Percentiles rank a stretch among this genome's conserved stretches.
Conservation (phyloP, 2,329 filamentous ascomycete genomes). For the Rhexocercosporidium sp. region DNA sequence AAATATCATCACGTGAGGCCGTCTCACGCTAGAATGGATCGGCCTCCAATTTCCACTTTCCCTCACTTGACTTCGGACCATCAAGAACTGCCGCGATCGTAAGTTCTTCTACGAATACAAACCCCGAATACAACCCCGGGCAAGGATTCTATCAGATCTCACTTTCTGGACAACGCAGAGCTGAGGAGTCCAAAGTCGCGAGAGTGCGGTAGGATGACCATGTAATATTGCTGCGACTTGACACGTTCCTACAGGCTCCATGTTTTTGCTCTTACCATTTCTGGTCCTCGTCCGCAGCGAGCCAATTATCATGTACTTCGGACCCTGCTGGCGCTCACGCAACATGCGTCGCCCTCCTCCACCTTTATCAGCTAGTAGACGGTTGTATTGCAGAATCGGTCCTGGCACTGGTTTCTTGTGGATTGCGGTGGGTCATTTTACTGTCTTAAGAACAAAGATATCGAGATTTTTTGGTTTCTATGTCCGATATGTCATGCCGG, state of each 20-base stretch:
- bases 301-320: conserved; percentile 13
- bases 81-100: not conserved
- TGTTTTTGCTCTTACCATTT: conserved; percentile 12
- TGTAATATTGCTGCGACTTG: conserved; percentile 14
- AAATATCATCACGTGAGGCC: too few relatives aligned
- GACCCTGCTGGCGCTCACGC: conserved; percentile 4
- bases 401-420: conserved; percentile 5
- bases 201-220: not conserved
- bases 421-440: not conserved
- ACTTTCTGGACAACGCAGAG: conserved; percentile 29
- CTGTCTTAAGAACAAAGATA: not conserved
- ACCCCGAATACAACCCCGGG: not conserved
- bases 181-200: conserved; percentile 8
- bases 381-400: not conserved
- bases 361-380: not conserved
- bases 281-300: conserved; percentile 6
- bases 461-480: not conserved
- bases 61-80: too few relatives aligned
- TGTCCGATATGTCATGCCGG: not conserved
- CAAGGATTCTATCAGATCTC: conserved; percentile 22
- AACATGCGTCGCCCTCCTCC: not conserved
- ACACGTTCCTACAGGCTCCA: conserved; percentile 23
- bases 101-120: not conserved
- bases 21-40: too few relatives aligned
- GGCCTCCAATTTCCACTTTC: too few relatives aligned